Evolutionary conservation across 768 basidiomycete species (phyloP), one percentile per base, ranked within the genome.

Genomic region (Boletus sensibilis): DNA sequence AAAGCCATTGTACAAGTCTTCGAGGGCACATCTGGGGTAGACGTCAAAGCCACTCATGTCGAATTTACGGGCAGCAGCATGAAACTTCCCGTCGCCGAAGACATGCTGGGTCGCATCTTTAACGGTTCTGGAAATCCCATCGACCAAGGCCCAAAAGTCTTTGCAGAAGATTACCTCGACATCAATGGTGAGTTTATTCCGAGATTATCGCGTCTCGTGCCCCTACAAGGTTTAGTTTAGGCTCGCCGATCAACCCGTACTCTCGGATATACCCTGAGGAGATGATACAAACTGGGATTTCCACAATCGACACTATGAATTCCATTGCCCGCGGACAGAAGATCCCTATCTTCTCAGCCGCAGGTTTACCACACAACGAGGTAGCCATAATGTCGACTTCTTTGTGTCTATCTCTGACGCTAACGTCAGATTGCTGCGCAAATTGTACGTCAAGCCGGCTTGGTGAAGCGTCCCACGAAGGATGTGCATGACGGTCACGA

Each of bases 221-320:
- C 23, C 29, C 56, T 61, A 58, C 59, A 67, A 56, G 53, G 61
- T 60, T 60, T 50, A 40, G 51, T 62, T 42, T 61, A 96, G 95
- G 95, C 58, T 96, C 94, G 5, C 97, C 97, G 42, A 99, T 98
- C 77, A 99, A 96, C 73, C 94, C 94, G 21, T 96, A 87, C 74
- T 92, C 92, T 59, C 94, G 97, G 72, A 98, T 98, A 78, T 98
- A 99, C 78, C 97, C 97, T 57, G 97, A 98, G 76, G 97, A 99
- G 77, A 99, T 99, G 97, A 98, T 99, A 61, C 97, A 99, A 75
- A 99, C 97, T 35, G 97, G 97, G 75, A 98, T 98, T 68, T 99
- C 97, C 42, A 99, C 97, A 25, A 95, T 96, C 69, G 94, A 96
- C 72, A 85, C 85, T 41, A 96, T 96, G 94, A 95, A 99, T 77